Conservation (phyloP, 352 stramenopile genomes). For the Globisporangium polare region DNA sequence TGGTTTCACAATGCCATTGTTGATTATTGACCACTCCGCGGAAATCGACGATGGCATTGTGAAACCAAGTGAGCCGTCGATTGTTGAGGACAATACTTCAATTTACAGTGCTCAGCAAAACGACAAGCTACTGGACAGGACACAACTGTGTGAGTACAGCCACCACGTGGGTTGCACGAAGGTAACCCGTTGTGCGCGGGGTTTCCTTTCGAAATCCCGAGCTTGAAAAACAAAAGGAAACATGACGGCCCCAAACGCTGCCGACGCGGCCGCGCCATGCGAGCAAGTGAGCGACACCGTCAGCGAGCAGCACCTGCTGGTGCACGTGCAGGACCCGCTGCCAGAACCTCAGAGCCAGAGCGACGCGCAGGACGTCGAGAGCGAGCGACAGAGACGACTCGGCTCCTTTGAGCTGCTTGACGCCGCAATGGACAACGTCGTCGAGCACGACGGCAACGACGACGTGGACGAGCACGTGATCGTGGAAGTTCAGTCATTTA, state of each 20-base stretch:
- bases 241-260: neutral
- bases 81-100: too few species aligned
- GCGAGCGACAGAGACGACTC: slow-evolving; percentile 8
- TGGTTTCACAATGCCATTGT: neutral
- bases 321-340: neutral
- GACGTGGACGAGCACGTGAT: slow-evolving; percentile 4
- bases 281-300: neutral
- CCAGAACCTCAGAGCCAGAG: neutral
- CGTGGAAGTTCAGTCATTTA: neutral
- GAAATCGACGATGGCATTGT: too few species aligned
- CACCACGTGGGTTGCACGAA: neutral
- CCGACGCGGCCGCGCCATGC: neutral
- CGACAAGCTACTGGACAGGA: slow-evolving; percentile 13
- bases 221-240: slow-evolving; percentile 1
- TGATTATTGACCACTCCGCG: too few species aligned
- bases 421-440: slow-evolving; percentile 14
- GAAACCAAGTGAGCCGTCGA: too few species aligned
- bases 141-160: neutral
- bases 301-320: neutral
- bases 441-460: slow-evolving; percentile 12
- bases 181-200: slow-evolving; percentile 2
- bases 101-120: neutral
- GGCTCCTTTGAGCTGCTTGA: slow-evolving; percentile 18
- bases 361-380: neutral
- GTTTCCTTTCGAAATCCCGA: slow-evolving; percentile 8